Evolutionary conservation across 2,329 filamentous ascomycete species (phyloP).

Genomic region (Colletotrichum sp.): DNA sequence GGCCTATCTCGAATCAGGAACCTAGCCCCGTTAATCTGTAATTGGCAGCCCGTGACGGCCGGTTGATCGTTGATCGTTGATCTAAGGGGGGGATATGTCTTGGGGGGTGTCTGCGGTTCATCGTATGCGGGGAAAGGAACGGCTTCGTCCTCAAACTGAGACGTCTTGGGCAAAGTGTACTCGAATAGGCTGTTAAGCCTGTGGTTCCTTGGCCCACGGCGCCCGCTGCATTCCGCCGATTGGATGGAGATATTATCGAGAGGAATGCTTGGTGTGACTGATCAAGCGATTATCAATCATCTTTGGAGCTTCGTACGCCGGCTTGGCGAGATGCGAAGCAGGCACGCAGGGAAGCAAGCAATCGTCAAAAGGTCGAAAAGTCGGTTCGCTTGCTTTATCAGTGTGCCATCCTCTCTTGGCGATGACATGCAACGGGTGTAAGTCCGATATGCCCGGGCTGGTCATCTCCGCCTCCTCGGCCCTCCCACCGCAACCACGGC

Average conservation of each 20-base stretch:
- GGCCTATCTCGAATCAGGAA: background rate
- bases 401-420: background rate
- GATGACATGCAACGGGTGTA: background rate
- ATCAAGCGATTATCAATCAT: conserved; percentile 7
- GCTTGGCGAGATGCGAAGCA: background rate
- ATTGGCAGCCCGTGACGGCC: background rate
- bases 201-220: background rate
- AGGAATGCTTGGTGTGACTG: background rate
- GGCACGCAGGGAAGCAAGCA: background rate
- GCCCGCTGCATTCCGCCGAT: background rate
- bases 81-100: background rate
- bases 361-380: background rate
- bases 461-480: background rate
- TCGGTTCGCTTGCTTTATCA: background rate
- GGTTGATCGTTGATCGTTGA: background rate
- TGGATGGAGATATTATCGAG: conserved; percentile 9
- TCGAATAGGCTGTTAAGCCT: background rate
- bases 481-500: background rate
- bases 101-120: background rate
- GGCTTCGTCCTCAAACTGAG: background rate
- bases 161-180: background rate
- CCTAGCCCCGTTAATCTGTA: background rate
- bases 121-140: background rate
- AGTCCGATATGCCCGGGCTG: background rate
- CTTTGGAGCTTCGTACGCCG: background rate